Evolutionary conservation across 2,329 filamentous ascomycete genomes (phyloP).

Genomic region (Ceratocystiopsis brevicomis): DNA sequence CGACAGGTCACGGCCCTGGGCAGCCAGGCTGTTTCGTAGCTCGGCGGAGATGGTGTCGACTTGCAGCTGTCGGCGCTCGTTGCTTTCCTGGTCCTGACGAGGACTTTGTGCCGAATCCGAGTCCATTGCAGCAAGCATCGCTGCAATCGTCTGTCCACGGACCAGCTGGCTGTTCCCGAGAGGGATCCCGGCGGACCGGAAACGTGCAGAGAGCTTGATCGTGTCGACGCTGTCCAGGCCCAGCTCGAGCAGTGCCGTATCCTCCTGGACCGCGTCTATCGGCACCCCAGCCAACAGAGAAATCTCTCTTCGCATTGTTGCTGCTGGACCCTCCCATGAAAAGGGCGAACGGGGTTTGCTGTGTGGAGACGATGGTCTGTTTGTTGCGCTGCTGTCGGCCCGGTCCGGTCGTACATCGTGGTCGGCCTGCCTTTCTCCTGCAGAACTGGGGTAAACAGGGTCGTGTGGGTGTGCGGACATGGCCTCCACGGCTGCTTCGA

Average conservation of each 20-base stretch:
- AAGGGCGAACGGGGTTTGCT: slow-evolving; percentile 19
- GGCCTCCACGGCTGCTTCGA: slow-evolving; percentile 16
- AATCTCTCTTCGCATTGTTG: slow-evolving; percentile 39
- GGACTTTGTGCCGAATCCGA: background rate
- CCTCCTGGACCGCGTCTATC: slow-evolving; percentile 30
- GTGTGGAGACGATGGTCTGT: background rate
- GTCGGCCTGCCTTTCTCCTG: too few relatives aligned
- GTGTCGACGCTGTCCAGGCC: slow-evolving; percentile 85
- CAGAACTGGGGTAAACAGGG: too few relatives aligned
- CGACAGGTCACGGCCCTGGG: slow-evolving; percentile 16
- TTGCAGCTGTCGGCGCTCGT: background rate
- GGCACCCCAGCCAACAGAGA: slow-evolving; percentile 38
- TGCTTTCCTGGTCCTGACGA: too few relatives aligned
- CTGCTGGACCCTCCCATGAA: slow-evolving; percentile 37
- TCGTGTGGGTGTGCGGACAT: background rate
- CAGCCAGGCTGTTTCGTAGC: slow-evolving; percentile 21
- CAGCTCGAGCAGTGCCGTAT: slow-evolving; percentile 56
- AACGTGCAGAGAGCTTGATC: slow-evolving; percentile 60
- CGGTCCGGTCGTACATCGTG: too few relatives aligned
- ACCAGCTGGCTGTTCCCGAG: slow-evolving; percentile 63
- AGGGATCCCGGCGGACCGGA: slow-evolving; percentile 40
- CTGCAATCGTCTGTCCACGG: slow-evolving; percentile 46
- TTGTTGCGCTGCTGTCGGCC: background rate
- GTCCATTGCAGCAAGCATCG: slow-evolving; percentile 26
- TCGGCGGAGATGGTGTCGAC: slow-evolving; percentile 5